Evolutionary conservation across 495 filamentous ascomycete genomes (phyloP), one percentile per base, ranked within the genome.

Genomic region (Neurospora sublineolata): DNA sequence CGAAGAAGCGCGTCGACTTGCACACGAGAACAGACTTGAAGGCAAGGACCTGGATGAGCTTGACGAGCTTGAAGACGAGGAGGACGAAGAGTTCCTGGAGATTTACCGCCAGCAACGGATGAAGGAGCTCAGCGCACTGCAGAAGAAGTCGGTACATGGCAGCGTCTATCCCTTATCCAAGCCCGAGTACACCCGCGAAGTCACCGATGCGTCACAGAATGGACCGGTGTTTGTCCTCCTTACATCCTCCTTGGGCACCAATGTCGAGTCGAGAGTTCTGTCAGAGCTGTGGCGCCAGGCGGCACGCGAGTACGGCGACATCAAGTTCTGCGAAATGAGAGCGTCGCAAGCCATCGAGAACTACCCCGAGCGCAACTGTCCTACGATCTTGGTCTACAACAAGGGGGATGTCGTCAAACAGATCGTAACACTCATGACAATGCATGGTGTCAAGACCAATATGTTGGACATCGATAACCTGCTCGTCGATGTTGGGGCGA

Each of bases 251-350:
- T 80, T 87, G 23, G 87, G 90, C 46, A 91, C 86, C 71, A 97
- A 97, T 77, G 84, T 89, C 40, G 93, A 97, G 81, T 96, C 93
- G 3, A 87, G 91, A 39, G 81, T 96, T 2, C 78, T 97, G 75
- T 89, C 90, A 16, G 89, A 95, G 76, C 83, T 97, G n/a, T 99
- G 95, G 94, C 85, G 91, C 27, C 87, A 92, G 77, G 83, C 94
- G 72, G 95, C 95, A 18, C 80, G 79, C 70, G 92, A 93, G 77
- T 98, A 90, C 77, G 93, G 93, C 37, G 94, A 99, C 72, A 81
- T 98, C 78, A 99, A 99, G 82, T 99, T 99, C 83, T 97, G 94
- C 79, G 93, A 99, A 81, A 98, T 99, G 64, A 86, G 89, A 75
- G 95, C 89, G 3, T 90, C 94, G 77, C 89, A 97, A 87, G 97